Percentiles rank a stretch among this genome's conserved stretches.
phyloP scores from a whole-genome alignment of 2,329 filamentous ascomycete genomes.

The Amesomyces nigricolor region DNA sequence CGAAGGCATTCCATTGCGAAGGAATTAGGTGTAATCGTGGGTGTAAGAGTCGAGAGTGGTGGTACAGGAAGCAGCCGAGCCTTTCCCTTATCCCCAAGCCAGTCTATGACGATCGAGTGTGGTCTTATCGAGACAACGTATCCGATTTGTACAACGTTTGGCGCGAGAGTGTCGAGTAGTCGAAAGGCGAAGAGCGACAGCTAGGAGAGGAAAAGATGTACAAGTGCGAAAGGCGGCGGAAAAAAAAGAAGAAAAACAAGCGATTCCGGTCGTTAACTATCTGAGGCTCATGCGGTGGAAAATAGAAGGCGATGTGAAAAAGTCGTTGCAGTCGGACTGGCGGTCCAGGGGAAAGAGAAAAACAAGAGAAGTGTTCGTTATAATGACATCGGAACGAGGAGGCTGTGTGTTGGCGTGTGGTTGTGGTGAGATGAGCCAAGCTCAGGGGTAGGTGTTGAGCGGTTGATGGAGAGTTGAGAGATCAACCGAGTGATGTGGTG shows the following conservation, averaged over 20 bases:
- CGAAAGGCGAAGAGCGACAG: slow-evolving; percentile 28
- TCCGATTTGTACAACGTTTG: slow-evolving; percentile 22
- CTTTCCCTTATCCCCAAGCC: slow-evolving; percentile 20
- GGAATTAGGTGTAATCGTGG: slow-evolving; percentile 27
- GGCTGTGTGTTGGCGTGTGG: slow-evolving; percentile 24
- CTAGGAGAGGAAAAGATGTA: slow-evolving; percentile 28
- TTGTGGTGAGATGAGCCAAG: slow-evolving; percentile 13
- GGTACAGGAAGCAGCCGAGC: slow-evolving; percentile 22
- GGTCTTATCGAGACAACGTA: slow-evolving; percentile 23
- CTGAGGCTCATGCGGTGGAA: slow-evolving; percentile 43
- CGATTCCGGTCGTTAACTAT: slow-evolving; percentile 41
- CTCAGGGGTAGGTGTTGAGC: neutral
- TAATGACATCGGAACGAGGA: slow-evolving; percentile 38
- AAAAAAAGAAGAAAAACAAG: slow-evolving; percentile 28
- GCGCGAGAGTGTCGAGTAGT: slow-evolving; percentile 8
- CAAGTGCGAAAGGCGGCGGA: slow-evolving; percentile 24
- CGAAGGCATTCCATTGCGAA: slow-evolving; percentile 73
- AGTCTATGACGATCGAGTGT: slow-evolving; percentile 25
- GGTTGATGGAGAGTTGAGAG: neutral
- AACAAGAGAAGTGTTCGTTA: slow-evolving; percentile 37
- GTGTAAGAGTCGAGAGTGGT: slow-evolving; percentile 22
- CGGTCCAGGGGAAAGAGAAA: slow-evolving; percentile 24
- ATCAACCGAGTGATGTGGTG: slow-evolving; percentile 9
- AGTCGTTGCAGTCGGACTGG: slow-evolving; percentile 26
- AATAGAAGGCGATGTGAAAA: slow-evolving; percentile 28